These are phyloP conservation scores for Mycena maculata DNA, from an alignment of 768 basidiomycete genomes.

Conservation along the genomic window DNA sequence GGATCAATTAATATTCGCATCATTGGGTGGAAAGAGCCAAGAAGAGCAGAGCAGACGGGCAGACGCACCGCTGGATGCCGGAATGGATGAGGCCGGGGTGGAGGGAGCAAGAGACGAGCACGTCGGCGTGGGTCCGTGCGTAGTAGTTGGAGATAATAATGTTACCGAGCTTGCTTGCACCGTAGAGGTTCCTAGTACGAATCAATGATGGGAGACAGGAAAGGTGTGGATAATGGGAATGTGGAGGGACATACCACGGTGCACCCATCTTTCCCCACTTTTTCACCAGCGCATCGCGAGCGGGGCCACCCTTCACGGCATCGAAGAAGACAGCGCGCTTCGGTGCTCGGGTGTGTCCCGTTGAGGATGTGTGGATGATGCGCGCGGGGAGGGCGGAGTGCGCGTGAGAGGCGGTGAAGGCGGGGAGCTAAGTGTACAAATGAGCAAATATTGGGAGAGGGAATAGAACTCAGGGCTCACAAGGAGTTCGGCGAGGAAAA, in stretches of 20 bases:
- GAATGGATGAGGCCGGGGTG: constrained; percentile 23
- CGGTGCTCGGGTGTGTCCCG: background rate
- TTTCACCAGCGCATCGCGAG: constrained; percentile 20
- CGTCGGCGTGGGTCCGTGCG: constrained; percentile 4
- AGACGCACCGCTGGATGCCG: constrained; percentile 23
- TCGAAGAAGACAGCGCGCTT: constrained; percentile 3
- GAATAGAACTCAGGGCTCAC: constrained; percentile 27
- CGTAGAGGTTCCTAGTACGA: constrained; percentile 18
- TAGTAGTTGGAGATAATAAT: constrained; percentile 14
- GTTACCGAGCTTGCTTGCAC: constrained; percentile 26
- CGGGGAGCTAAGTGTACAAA: constrained; percentile 11
- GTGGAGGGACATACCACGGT: constrained; percentile 10
- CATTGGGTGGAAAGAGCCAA: background rate
- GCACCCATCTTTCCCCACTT: constrained; percentile 19
- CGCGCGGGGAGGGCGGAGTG: constrained; percentile 23
- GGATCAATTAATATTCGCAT: background rate
- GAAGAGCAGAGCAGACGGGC: background rate
- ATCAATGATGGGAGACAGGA: background rate
- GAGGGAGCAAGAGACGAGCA: constrained; percentile 28
- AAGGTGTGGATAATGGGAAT: background rate
- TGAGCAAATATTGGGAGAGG: background rate
- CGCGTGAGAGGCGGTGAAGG: constrained; percentile 13
- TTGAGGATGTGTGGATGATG: constrained; percentile 22
- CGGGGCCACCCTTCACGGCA: constrained; percentile 13
- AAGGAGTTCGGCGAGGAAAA: constrained; percentile 41